These are phyloP conservation scores for Xylaria sp. DNA, from an alignment of 2,329 filamentous ascomycete species.

Conservation along the genomic window DNA sequence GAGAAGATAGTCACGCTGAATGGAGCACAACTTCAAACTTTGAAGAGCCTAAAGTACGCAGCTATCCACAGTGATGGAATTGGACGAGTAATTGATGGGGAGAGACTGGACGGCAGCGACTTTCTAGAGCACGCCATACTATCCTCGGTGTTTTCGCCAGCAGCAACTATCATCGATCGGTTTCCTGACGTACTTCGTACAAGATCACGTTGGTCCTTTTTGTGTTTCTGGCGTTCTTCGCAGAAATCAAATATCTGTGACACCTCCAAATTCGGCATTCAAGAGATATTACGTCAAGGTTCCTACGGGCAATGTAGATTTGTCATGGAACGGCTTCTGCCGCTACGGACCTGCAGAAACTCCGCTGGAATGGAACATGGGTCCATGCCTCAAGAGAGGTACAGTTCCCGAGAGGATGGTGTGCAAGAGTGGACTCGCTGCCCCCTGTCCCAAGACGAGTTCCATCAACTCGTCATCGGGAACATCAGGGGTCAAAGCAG, in stretches of 20 bases:
- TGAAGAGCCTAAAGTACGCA: neutral
- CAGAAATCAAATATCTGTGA: neutral
- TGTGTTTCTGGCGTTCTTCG: neutral
- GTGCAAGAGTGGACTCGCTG: constrained; percentile 9
- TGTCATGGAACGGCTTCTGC: constrained; percentile 5
- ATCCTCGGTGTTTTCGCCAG: neutral
- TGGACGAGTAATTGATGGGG: neutral
- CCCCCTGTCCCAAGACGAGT: constrained; percentile 10
- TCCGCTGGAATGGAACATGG: neutral
- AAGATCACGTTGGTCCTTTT: neutral
- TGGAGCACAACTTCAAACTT: neutral
- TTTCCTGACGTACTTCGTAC: neutral
- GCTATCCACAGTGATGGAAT: neutral
- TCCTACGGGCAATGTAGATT: constrained; percentile 9
- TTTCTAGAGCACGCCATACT: constrained; percentile 1
- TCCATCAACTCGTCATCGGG: constrained; percentile 2
- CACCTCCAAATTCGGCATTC: neutral
- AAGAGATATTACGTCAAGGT: neutral
- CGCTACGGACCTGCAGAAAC: neutral
- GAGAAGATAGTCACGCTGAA: neutral
- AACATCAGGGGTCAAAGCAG: neutral
- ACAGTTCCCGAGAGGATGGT: neutral
- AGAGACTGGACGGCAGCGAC: neutral
- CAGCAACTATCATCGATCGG: neutral
- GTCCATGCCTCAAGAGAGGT: too few species aligned